A percentile compares a stretch with the other conserved stretches of the same genome.
Evolutionary conservation across 1,284 basidiomycete genomes (phyloP).

Genomic region (Agroathelia rolfsii): DNA sequence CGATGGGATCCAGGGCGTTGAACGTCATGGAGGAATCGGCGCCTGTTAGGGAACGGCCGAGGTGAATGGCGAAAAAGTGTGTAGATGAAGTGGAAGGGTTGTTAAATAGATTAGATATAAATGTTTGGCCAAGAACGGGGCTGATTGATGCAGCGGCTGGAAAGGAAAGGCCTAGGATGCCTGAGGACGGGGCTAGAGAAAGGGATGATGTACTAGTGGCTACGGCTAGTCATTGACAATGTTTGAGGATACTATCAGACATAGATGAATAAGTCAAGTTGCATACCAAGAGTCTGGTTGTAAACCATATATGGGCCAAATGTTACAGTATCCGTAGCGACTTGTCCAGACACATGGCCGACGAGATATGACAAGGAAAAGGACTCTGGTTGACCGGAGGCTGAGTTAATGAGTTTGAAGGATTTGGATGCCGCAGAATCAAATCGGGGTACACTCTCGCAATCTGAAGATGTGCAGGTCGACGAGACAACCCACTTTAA

Average conservation of each 20-base stretch:
- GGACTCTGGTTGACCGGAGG: conserved; percentile 1
- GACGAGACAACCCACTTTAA: conserved; percentile 28
- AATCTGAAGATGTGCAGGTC: conserved; percentile 23
- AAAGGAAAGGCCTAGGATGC: conserved; percentile 48
- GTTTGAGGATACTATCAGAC: no score
- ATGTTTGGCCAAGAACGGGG: conserved; percentile 29
- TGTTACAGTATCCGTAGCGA: conserved; percentile 34
- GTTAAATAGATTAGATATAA: conserved; percentile 41
- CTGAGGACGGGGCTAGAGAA: conserved; percentile 39
- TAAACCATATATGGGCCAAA: no score
- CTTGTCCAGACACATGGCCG: conserved; percentile 22
- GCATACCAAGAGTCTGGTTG: no score
- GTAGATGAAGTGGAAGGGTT: conserved; percentile 27
- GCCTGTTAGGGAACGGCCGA: conserved; percentile 25
- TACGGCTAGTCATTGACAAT: no score
- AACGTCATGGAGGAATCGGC: conserved; percentile 40
- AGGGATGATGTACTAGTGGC: no score
- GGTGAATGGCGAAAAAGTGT: conserved; percentile 43
- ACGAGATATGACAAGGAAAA: conserved; percentile 11
- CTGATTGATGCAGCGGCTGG: conserved; percentile 37
- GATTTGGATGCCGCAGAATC: conserved; percentile 19
- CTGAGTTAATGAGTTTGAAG: conserved; percentile 24
- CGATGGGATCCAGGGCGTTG: conserved; percentile 34
- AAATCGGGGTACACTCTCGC: conserved; percentile 16
- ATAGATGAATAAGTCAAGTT: no score